Evolutionary conservation across 805 yeast genomes (phyloP), one percentile per base, ranked within the genome.

Genomic region (Kluyveromyces nonfermentans): DNA sequence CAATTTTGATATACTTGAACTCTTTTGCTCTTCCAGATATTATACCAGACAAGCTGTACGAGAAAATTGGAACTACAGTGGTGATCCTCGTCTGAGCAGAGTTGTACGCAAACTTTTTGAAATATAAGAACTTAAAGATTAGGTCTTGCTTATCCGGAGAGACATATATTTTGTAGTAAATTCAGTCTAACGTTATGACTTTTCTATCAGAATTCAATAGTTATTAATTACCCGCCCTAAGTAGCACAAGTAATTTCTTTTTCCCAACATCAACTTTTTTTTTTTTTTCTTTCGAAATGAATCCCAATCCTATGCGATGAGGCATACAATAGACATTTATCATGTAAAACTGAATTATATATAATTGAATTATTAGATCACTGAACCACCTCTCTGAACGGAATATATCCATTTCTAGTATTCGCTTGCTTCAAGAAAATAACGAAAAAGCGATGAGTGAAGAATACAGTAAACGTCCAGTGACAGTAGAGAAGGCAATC

Each of bases 401-500:
- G 12, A 25, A 25, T 10, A 25, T 4, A 10, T 3, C 4, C 7
- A 25, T 14, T 4, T 10, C 30, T 25, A 25, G 12, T 10, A 25
- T 25, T 25, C 7, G 7, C 14, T 6, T 4, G n/a, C 12, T 25
- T 25, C 14, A 6, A 25, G 12, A 25, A 6, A 25, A 25, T 25
- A 25, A 25, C 9, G 7, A 25, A 14, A 3, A 25, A 25, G 30
- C 30, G 4, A 38, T 38, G 41, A 15, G 34, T 38, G 46, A 44
- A 30, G 55, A 60, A 39, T 57, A 55, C 41, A 56, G 58, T 40
- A 50, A 50, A 21, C 50, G 60, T 58, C 85, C 94, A 12, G 89
- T 85, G 31, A 82, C 89, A 4, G 97, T 93, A 31, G 94, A 86
- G 40, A 89, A 89, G 64, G 83, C 83, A 22, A 86, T 93, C 48